These are phyloP conservation scores for Barnettozyma wickerhamii DNA, from an alignment of 805 yeast genomes.

Conservation along the genomic window DNA sequence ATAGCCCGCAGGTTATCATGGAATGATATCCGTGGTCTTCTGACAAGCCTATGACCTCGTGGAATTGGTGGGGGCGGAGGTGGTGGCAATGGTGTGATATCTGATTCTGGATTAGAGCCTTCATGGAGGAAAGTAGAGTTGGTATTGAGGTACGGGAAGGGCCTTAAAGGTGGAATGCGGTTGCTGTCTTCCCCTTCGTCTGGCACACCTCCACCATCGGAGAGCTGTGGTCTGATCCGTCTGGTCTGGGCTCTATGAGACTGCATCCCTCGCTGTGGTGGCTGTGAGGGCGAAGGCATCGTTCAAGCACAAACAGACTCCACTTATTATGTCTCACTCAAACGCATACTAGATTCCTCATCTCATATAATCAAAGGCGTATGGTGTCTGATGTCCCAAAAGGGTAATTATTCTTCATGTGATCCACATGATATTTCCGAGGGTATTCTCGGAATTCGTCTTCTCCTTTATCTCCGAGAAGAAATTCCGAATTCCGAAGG, in stretches of 20 bases:
- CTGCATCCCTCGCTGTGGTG: neutral
- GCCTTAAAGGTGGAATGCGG: neutral
- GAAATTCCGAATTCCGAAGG: too few relatives aligned
- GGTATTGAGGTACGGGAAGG: neutral
- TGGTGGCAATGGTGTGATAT: neutral
- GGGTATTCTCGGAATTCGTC: too few relatives aligned
- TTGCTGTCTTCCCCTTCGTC: neutral
- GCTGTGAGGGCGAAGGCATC: neutral
- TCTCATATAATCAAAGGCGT: too few relatives aligned
- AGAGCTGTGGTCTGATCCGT: neutral
- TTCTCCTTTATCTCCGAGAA: too few relatives aligned
- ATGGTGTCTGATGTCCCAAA: too few relatives aligned
- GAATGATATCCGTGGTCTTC: neutral
- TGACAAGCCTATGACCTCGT: neutral
- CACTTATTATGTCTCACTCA: neutral
- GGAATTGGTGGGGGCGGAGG: neutral
- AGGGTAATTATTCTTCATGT: neutral
- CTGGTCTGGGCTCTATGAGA: neutral
- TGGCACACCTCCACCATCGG: neutral
- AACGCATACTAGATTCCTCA: neutral
- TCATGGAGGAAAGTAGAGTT: neutral
- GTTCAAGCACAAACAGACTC: neutral
- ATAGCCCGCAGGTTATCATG: neutral
- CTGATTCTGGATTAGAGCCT: neutral
- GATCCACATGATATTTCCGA: too few relatives aligned